Conservation (phyloP, 2,329 filamentous ascomycete species). For the Pseudocercospora crystallina region DNA sequence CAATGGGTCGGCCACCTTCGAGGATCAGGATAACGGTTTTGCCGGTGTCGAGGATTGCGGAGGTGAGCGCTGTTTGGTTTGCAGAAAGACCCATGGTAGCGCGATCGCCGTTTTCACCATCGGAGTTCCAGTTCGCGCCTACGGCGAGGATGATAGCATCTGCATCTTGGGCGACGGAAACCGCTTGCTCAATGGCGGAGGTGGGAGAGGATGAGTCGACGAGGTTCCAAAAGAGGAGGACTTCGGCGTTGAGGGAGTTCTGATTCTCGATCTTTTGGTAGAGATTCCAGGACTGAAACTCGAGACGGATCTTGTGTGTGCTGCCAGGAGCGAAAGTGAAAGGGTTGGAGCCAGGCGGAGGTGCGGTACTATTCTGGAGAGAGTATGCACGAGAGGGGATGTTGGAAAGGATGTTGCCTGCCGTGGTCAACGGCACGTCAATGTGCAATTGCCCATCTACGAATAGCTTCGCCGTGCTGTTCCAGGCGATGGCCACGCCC, state of each 20-base stretch:
- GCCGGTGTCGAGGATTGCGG: slow-evolving; percentile 7
- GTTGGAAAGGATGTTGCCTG: slow-evolving; percentile 21
- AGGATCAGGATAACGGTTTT: slow-evolving; percentile 15
- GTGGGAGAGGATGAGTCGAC: slow-evolving; percentile 7
- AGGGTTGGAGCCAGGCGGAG: slow-evolving; percentile 16
- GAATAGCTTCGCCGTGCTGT: slow-evolving; percentile 19
- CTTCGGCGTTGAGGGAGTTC: slow-evolving; percentile 19
- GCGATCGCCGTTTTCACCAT: slow-evolving; percentile 21
- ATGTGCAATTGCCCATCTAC: slow-evolving; percentile 15
- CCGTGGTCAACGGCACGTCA: slow-evolving; percentile 16
- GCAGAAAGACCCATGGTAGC: slow-evolving; percentile 13
- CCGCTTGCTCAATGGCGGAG: slow-evolving; percentile 13
- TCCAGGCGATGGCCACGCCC: slow-evolving; percentile 16
- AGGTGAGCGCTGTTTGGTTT: slow-evolving; percentile 16
- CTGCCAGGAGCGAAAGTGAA: slow-evolving; percentile 17
- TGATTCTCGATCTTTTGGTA: slow-evolving; percentile 19
- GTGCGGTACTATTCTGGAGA: slow-evolving; percentile 13
- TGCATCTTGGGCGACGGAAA: slow-evolving; percentile 5
- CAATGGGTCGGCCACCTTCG: slow-evolving; percentile 16
- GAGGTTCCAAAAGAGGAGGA: slow-evolving; percentile 22
- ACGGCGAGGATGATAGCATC: slow-evolving; percentile 14
- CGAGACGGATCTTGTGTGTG: slow-evolving; percentile 16
- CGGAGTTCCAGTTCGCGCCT: slow-evolving; percentile 15
- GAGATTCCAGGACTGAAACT: slow-evolving; percentile 20
- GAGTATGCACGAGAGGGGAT: slow-evolving; percentile 12